Percentiles rank a stretch among this genome's conserved stretches.
Conservation (phyloP, 768 basidiomycete species). For the Suillus sp. region DNA sequence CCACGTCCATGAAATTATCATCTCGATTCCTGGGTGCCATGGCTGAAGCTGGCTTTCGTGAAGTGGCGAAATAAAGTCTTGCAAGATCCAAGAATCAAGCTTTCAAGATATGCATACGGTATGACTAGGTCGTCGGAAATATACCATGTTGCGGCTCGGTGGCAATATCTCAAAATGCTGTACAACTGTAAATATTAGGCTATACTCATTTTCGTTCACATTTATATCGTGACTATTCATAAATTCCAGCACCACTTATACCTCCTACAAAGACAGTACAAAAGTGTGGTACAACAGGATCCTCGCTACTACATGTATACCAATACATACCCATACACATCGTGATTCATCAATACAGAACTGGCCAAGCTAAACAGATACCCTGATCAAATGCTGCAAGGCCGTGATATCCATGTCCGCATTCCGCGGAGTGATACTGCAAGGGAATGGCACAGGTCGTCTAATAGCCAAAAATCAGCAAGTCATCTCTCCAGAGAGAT, state of each 20-base stretch:
- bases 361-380: not conserved
- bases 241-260: no score
- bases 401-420: conserved; percentile 10
- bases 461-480: conserved; percentile 1
- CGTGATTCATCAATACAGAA: not conserved
- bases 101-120: not conserved
- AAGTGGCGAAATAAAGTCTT: not conserved
- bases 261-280: not conserved
- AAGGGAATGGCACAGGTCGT: conserved; percentile 8
- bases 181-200: not conserved
- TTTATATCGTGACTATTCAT: not conserved
- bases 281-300: not conserved
- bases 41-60: not conserved
- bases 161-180: not conserved
- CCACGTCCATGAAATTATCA: conserved; percentile 51
- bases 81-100: not conserved
- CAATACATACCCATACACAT: not conserved
- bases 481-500: not conserved
- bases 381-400: not conserved
- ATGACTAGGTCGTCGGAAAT: not conserved
- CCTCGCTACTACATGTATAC: not conserved
- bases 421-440: conserved; percentile 9
- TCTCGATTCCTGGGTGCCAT: conserved; percentile 32
- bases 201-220: not conserved
- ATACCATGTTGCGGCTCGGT: not conserved